Percentiles rank a stretch among this genome's conserved stretches.
These are phyloP conservation scores for Tarenaya hassleriana DNA, from an alignment of 345 rosid genomes.

Conservation along the genomic window DNA sequence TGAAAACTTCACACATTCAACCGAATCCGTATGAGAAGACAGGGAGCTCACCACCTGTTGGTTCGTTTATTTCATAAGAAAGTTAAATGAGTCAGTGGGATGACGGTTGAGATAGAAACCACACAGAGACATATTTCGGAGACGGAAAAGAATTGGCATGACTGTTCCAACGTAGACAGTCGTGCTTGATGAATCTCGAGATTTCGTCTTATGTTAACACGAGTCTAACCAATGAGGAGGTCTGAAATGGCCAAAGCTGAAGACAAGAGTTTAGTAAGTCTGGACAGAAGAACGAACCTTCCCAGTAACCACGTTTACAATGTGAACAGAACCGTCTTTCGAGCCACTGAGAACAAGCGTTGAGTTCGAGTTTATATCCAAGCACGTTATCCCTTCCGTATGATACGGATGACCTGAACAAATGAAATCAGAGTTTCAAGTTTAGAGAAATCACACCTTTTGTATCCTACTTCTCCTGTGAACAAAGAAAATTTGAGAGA, in stretches of 20 bases:
- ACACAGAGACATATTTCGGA: no score
- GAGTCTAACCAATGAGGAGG: no score
- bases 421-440: slow-evolving; percentile 9
- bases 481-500: neutral
- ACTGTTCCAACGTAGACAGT: no score
- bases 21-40: slow-evolving; percentile 56
- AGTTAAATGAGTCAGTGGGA: slow-evolving; percentile 6
- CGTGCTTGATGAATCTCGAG: no score
- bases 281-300: slow-evolving; percentile 45
- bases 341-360: slow-evolving; percentile 79
- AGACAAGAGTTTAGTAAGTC: neutral
- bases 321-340: slow-evolving; percentile 60
- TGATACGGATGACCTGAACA: slow-evolving; percentile 78
- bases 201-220: no score
- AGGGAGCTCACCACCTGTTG: slow-evolving; percentile 77
- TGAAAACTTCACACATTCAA: slow-evolving; percentile 65
- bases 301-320: slow-evolving; percentile 74
- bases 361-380: slow-evolving; percentile 73
- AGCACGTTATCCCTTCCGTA: slow-evolving; percentile 66
- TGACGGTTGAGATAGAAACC: slow-evolving; percentile 2
- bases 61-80: slow-evolving; percentile 1
- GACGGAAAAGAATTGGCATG: no score
- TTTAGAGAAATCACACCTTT: slow-evolving; percentile 1
- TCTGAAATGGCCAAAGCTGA: neutral
- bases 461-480: no score